Evolutionary conservation across 345 rosid genomes (phyloP), one percentile per base, ranked within the genome.

Genomic region (Hypericum androsaemum): DNA sequence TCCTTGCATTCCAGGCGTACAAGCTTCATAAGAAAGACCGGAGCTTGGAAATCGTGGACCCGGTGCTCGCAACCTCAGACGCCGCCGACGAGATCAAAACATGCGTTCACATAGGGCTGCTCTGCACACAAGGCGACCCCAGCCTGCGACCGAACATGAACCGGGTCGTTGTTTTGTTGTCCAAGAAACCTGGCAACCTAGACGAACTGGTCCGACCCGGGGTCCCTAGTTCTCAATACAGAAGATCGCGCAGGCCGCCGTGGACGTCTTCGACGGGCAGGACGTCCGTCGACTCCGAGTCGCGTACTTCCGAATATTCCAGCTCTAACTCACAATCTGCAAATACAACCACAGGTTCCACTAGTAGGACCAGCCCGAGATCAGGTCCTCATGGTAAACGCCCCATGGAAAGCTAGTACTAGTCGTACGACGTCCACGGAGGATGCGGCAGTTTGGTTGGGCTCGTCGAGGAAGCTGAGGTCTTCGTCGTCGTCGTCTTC

Each of bases 81-180:
- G 56, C 32, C 1, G 47, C 69, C 0, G 92, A 80, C 6, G 84
- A 81, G 67, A 80, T 86, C 14, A 78, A 65, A 14, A 71, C 64
- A 64, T 86, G 95, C 54, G 74, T 94, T 47, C 95, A 83, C 43
- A 69, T 94, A 5, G 97, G 89, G 11, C 66, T 94, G 35, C 74
- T 94, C 28, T 94, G 99, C 74, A 76, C 79, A 0, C 99, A 88
- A 64, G 79, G 87, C 3, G 95, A 94, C 46, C 95, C 95, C 0
- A 71, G 71, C 8, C 10, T 60, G 22, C 78, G 99, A 47, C 99
- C 99, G 0, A 7, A 28, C 0, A 86, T 94, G 94, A 49, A 69
- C 17, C 80, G 90, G 2, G 79, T 94, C 0, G 85, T 79, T 38
- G 54, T 83, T 43, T 50, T 80, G 76, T 76, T 88, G 43, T 83